phyloP scores from a whole-genome alignment of 768 basidiomycete genomes.

The Termitomyces sp. region DNA sequence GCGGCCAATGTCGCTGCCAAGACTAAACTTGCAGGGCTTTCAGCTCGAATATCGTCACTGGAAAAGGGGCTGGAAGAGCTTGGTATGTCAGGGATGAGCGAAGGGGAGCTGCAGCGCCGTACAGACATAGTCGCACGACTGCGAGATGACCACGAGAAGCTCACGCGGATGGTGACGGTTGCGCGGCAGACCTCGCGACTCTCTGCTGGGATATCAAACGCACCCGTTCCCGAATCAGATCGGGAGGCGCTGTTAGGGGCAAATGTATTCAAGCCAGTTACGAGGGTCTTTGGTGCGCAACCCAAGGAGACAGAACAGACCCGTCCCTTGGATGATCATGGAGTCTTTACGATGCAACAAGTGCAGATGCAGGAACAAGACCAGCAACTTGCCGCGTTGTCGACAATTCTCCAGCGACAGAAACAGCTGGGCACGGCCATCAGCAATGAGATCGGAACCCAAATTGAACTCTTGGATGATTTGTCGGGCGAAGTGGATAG shows the following conservation, averaged over 20 bases:
- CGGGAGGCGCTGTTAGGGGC: slow-evolving; percentile 60
- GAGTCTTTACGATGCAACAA: slow-evolving; percentile 75
- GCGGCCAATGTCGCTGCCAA: slow-evolving; percentile 81
- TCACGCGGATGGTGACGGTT: slow-evolving; percentile 80
- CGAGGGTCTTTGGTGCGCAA: slow-evolving; percentile 74
- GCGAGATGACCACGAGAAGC: slow-evolving; percentile 87
- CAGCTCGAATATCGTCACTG: slow-evolving; percentile 69
- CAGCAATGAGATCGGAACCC: slow-evolving; percentile 69
- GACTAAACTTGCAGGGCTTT: slow-evolving; percentile 70
- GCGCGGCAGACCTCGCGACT: slow-evolving; percentile 48
- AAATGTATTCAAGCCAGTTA: slow-evolving; percentile 38
- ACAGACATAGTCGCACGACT: slow-evolving; percentile 85
- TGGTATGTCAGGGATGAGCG: slow-evolving; percentile 67
- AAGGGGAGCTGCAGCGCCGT: slow-evolving; percentile 88
- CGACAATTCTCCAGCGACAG: slow-evolving; percentile 79
- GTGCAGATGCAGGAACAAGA: slow-evolving; percentile 83
- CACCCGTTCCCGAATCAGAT: slow-evolving; percentile 47
- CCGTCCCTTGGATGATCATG: slow-evolving; percentile 80
- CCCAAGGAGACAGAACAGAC: slow-evolving; percentile 83
- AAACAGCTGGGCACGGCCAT: slow-evolving; percentile 85
- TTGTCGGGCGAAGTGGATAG: slow-evolving; percentile 71
- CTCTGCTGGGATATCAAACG: slow-evolving; percentile 20
- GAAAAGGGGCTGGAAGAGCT: slow-evolving; percentile 64
- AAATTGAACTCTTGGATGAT: slow-evolving; percentile 84
- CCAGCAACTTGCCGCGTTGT: slow-evolving; percentile 68